Evolutionary conservation across 306 rosid genomes (phyloP).

Genomic region (Echinosophora koreensis): DNA sequence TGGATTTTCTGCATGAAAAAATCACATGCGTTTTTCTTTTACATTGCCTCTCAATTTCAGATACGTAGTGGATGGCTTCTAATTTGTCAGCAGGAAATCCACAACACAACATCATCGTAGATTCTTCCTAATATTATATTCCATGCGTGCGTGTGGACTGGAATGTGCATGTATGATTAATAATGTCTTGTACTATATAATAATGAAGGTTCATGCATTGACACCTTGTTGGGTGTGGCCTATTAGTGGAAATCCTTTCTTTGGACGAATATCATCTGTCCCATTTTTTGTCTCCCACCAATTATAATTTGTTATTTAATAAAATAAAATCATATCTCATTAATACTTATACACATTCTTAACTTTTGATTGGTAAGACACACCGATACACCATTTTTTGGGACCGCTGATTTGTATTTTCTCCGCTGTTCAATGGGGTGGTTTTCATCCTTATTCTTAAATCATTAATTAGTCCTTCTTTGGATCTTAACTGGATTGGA

Average conservation of each 20-base stretch:
- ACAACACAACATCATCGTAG: constrained; percentile 25
- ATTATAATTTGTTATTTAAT: too few species aligned
- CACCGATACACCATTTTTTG: too few species aligned
- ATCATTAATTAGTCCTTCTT: neutral
- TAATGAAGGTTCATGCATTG: constrained; percentile 37
- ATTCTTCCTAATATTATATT: constrained; percentile 22
- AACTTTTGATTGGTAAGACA: too few species aligned
- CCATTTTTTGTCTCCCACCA: too few species aligned
- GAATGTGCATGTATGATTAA: neutral
- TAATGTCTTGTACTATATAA: neutral
- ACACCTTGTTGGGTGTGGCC: neutral
- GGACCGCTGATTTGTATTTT: too few species aligned
- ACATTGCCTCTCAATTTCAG: constrained; percentile 7
- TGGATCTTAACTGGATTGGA: neutral
- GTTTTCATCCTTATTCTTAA: neutral
- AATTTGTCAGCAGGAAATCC: constrained; percentile 7
- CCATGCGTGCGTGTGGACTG: neutral
- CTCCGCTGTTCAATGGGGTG: neutral
- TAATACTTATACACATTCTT: too few species aligned
- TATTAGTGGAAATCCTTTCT: constrained; percentile 35
- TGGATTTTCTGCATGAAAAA: constrained; percentile 35
- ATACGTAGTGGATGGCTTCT: constrained; percentile 42
- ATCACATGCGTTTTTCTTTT: constrained; percentile 26
- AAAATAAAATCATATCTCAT: too few species aligned
- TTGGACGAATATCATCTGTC: too few species aligned